Evolutionary conservation across 495 filamentous ascomycete species (phyloP).

Genomic region (Aspergillus affinis): DNA sequence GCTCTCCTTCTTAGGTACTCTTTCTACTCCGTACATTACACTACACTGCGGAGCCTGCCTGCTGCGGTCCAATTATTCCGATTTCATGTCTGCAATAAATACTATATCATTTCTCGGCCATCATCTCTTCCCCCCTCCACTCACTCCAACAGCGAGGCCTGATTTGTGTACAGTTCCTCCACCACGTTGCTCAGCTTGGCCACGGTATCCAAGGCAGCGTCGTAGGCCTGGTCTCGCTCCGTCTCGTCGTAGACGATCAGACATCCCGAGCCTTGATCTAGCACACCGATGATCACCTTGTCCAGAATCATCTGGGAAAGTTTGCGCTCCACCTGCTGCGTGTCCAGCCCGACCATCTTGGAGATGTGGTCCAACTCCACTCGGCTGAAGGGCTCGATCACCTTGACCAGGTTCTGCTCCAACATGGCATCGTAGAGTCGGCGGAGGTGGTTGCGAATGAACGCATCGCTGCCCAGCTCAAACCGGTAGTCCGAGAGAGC

Average conservation of each 20-base stretch:
- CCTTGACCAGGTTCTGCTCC: constrained; percentile 98
- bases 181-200: constrained; percentile 97
- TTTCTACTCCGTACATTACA: no score
- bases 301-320: constrained; percentile 98
- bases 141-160: constrained; percentile 92
- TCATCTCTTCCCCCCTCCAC: constrained; percentile 11
- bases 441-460: constrained; percentile 92
- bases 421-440: constrained; percentile 97
- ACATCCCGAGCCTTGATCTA: constrained; percentile 97
- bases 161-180: constrained; percentile 95
- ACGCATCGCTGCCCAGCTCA: constrained; percentile 87
- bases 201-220: constrained; percentile 90
- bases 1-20: no score
- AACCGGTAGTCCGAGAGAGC: constrained; percentile 84
- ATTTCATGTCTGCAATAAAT: constrained; percentile 26
- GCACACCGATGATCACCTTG: constrained; percentile 94
- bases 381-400: constrained; percentile 95
- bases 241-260: constrained; percentile 96
- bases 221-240: constrained; percentile 88
- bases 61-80: not conserved
- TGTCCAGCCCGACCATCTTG: constrained; percentile 94
- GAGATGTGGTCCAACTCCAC: constrained; percentile 97
- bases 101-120: constrained; percentile 25
- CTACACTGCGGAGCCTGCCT: no score
- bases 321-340: constrained; percentile 95